These are phyloP conservation scores for Trichoderma asperellum DNA, from an alignment of 2,329 filamentous ascomycete genomes.

Conservation along the genomic window DNA sequence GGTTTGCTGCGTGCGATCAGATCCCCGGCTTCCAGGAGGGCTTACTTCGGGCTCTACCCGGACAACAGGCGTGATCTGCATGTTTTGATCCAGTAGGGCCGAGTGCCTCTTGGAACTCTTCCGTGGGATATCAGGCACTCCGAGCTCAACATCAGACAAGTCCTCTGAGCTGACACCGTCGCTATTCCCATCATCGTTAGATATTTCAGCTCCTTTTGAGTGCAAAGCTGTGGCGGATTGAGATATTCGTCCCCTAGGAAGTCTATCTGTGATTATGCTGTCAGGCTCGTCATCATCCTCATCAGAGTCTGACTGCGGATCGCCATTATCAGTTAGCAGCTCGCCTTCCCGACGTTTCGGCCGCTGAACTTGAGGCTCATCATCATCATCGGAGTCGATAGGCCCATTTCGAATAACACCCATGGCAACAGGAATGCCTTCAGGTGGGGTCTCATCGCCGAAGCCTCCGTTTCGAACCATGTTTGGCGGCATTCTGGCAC, in stretches of 20 bases:
- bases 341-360: constrained; percentile 41
- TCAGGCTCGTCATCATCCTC: constrained; percentile 50
- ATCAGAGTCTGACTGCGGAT: constrained; percentile 48
- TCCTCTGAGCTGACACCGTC: constrained; percentile 39
- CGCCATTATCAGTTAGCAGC: constrained; percentile 52
- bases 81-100: constrained; percentile 37
- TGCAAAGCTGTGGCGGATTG: constrained; percentile 27
- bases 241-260: constrained; percentile 31
- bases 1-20: constrained; percentile 14
- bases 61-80: constrained; percentile 44
- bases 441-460: constrained; percentile 68
- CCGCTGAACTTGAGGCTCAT: constrained; percentile 40
- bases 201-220: constrained; percentile 2
- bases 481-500: constrained; percentile 81
- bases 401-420: constrained; percentile 62
- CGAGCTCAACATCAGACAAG: constrained; percentile 45
- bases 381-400: constrained; percentile 68
- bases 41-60: constrained; percentile 34
- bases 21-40: constrained; percentile 31
- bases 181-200: neutral
- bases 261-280: constrained; percentile 41
- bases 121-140: constrained; percentile 65
- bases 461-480: constrained; percentile 55
- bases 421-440: constrained; percentile 68
- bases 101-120: constrained; percentile 72